Conservation (phyloP, 1,284 basidiomycete species). For the Cryptococcus floricola region DNA sequence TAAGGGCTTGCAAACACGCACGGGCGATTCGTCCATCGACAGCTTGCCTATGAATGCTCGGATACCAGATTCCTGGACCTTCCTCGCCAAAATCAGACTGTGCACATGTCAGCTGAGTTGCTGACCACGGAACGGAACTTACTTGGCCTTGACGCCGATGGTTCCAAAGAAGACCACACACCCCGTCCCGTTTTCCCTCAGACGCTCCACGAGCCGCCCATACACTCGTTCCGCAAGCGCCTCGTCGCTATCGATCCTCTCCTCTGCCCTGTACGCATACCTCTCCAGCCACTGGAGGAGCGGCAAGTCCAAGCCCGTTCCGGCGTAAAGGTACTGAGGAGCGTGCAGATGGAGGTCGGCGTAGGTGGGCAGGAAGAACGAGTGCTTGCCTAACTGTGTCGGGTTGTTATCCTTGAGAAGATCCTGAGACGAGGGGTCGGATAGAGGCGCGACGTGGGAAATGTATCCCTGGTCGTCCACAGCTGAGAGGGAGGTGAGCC, state of each 20-base stretch:
- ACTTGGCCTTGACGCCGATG: conserved; percentile 75
- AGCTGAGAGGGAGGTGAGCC: conserved; percentile 44
- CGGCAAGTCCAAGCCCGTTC: conserved; percentile 74
- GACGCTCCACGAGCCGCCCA: conserved; percentile 58
- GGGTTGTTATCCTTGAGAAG: conserved; percentile 10
- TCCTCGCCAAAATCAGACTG: conserved; percentile 68
- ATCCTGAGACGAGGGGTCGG: conserved; percentile 42
- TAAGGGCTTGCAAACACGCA: conserved; percentile 9
- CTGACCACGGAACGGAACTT: conserved; percentile 21
- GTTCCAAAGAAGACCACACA: conserved; percentile 74
- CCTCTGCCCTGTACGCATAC: conserved; percentile 74
- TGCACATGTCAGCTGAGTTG: background rate
- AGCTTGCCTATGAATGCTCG: conserved; percentile 77
- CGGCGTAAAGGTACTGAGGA: conserved; percentile 79
- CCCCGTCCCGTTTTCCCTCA: conserved; percentile 69
- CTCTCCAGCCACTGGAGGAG: conserved; percentile 76
- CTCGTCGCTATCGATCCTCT: conserved; percentile 62
- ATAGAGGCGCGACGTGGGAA: conserved; percentile 52
- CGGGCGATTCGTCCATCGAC: conserved; percentile 69
- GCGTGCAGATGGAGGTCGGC: conserved; percentile 78
- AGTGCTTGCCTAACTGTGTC: conserved; percentile 52
- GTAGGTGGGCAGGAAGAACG: conserved; percentile 71
- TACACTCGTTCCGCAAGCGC: conserved; percentile 64
- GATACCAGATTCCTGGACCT: conserved; percentile 66
- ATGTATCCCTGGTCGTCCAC: conserved; percentile 59